These are phyloP conservation scores for Botrytis fragariae DNA, from an alignment of 2,329 filamentous ascomycete genomes.

Conservation along the genomic window DNA sequence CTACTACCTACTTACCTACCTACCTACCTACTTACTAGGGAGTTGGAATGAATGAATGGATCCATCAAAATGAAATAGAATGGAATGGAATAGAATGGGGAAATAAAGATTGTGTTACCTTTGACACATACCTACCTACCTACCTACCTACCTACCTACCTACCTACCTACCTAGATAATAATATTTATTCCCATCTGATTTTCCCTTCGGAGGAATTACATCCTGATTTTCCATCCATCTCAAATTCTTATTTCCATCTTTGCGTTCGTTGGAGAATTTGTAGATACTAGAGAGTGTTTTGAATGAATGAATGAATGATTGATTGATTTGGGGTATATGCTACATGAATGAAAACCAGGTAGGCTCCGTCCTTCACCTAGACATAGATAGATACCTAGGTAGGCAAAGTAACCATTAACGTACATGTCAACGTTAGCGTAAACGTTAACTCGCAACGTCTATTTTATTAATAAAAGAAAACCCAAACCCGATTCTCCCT, in stretches of 20 bases:
- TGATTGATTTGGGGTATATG: not conserved
- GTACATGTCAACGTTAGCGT: not conserved
- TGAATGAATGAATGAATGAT: not conserved
- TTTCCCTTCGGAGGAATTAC: not conserved
- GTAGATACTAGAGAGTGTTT: too few relatives aligned
- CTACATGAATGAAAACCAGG: too few relatives aligned
- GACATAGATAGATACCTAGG: not conserved
- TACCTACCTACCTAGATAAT: not conserved
- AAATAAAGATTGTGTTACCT: not conserved
- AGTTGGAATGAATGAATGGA: too few relatives aligned
- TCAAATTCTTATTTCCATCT: not conserved
- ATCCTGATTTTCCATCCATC: not conserved
- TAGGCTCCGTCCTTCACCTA: too few relatives aligned
- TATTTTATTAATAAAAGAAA: conserved; percentile 1
- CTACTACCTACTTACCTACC: too few relatives aligned
- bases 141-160: too few relatives aligned
- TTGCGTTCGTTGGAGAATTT: too few relatives aligned
- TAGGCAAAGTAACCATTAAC: not conserved
- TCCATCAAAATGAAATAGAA: not conserved
- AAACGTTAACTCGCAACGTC: not conserved
- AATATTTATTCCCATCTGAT: not conserved
- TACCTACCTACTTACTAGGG: too few relatives aligned
- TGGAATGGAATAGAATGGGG: not conserved
- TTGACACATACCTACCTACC: not conserved
- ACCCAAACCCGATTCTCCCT: not conserved